phyloP scores from a whole-genome alignment of 2,329 filamentous ascomycete species.

The Leptographium flavum region DNA sequence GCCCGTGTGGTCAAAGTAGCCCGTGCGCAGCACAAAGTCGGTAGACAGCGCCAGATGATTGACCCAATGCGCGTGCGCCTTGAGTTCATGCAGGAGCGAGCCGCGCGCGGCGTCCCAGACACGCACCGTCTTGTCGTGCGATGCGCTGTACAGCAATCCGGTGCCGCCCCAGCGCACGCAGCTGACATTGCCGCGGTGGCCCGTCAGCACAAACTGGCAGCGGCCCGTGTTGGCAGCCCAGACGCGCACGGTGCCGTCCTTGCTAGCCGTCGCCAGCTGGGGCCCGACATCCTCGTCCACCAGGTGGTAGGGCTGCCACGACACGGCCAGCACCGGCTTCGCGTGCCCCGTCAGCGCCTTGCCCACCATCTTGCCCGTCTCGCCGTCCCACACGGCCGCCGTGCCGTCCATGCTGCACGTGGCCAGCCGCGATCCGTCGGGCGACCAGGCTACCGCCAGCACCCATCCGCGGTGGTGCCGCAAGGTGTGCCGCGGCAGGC shows the following conservation, averaged over 20 bases:
- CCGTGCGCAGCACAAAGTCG: constrained; percentile 76
- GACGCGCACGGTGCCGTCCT: constrained; percentile 75
- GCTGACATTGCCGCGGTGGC: constrained; percentile 78
- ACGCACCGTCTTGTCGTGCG: constrained; percentile 84
- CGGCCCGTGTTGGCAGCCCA: constrained; percentile 71
- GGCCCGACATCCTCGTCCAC: constrained; percentile 40
- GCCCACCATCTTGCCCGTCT: constrained; percentile 61
- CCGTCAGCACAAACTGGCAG: constrained; percentile 70
- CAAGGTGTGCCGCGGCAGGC: constrained; percentile 73
- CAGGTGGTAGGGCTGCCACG: constrained; percentile 88
- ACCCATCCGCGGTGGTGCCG: constrained; percentile 87
- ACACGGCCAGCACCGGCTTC: constrained; percentile 76
- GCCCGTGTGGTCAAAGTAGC: constrained; percentile 71
- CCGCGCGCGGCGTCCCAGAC: constrained; percentile 77
- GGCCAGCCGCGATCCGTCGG: constrained; percentile 66
- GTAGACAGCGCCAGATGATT: constrained; percentile 91
- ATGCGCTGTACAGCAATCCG: constrained; percentile 68
- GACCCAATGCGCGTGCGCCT: constrained; percentile 74
- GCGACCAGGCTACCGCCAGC: constrained; percentile 72
- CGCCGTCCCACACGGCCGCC: constrained; percentile 78
- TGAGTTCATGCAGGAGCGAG: constrained; percentile 62
- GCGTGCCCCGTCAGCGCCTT: constrained; percentile 67
- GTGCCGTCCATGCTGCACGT: constrained; percentile 91
- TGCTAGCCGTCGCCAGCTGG: constrained; percentile 72
- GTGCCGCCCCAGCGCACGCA: constrained; percentile 94